Evolutionary conservation across 805 yeast species (phyloP).

Genomic region (Spathaspora boniae): DNA sequence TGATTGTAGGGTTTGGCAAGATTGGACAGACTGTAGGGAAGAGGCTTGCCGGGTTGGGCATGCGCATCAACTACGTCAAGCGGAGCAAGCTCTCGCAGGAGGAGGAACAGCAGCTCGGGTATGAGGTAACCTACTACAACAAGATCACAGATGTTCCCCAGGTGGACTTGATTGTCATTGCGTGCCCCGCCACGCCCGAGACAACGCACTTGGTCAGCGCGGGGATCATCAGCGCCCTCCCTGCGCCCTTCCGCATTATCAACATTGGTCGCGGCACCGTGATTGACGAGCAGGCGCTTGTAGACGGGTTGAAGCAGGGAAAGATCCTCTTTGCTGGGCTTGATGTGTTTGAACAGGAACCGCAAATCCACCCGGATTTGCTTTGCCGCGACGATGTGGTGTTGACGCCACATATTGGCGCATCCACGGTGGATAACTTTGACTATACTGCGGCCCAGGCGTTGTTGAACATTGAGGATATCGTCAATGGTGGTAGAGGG

Average conservation of each 20-base stretch:
- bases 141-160: slow-evolving; percentile 30
- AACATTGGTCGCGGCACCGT: slow-evolving; percentile 76
- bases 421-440: slow-evolving; percentile 58
- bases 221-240: slow-evolving; percentile 43
- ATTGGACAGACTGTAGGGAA: slow-evolving; percentile 66
- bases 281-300: slow-evolving; percentile 62
- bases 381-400: slow-evolving; percentile 58
- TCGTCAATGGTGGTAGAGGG: slow-evolving; percentile 38
- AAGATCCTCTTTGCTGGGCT: slow-evolving; percentile 64
- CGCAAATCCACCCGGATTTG: slow-evolving; percentile 47
- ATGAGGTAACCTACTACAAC: slow-evolving; percentile 39
- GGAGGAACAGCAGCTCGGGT: slow-evolving; percentile 39
- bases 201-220: slow-evolving; percentile 55
- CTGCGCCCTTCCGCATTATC: slow-evolving; percentile 57
- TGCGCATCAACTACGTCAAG: slow-evolving; percentile 62
- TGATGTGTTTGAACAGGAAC: slow-evolving; percentile 71
- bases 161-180: slow-evolving; percentile 61
- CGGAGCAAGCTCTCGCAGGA: slow-evolving; percentile 39
- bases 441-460: slow-evolving; percentile 50
- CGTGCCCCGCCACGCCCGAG: slow-evolving; percentile 61
- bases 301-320: slow-evolving; percentile 57
- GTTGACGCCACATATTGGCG: slow-evolving; percentile 70
- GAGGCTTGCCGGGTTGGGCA: slow-evolving; percentile 55
- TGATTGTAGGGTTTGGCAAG: slow-evolving; percentile 71
- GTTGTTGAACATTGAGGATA: slow-evolving; percentile 50